phyloP scores from a whole-genome alignment of 192 early-diverging fungal species.

The Coemansia sp. region DNA sequence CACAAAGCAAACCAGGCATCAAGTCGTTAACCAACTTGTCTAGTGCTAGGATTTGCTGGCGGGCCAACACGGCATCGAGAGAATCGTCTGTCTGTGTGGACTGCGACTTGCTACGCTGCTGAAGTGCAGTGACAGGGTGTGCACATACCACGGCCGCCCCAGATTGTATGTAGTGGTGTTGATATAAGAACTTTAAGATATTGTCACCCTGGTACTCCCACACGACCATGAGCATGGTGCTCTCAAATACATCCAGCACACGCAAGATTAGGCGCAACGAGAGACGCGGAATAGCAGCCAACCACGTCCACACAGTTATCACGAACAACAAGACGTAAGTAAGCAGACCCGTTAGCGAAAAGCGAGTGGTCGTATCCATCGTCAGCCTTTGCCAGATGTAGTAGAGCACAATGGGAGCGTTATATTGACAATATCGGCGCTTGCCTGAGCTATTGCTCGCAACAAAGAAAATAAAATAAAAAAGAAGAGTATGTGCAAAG shows the following conservation, averaged over 20 bases:
- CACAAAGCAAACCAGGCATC: constrained; percentile 25
- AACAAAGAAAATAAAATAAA: background rate
- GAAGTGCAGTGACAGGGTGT: background rate
- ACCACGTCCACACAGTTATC: constrained; percentile 24
- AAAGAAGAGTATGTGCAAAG: background rate
- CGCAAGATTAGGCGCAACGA: background rate
- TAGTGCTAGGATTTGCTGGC: constrained; percentile 9
- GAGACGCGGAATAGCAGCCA: constrained; percentile 23
- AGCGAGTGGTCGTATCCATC: background rate
- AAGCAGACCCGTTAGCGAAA: background rate
- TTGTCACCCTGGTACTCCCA: constrained; percentile 47
- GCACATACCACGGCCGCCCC: background rate
- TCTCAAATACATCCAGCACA: constrained; percentile 29
- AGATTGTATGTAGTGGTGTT: constrained; percentile 14
- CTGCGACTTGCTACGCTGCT: background rate
- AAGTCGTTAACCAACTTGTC: constrained; percentile 26
- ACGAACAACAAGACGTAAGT: constrained; percentile 1
- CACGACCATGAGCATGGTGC: constrained; percentile 19
- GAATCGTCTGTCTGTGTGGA: background rate
- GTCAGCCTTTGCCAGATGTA: background rate
- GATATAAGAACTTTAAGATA: constrained; percentile 25
- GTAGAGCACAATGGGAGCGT: background rate
- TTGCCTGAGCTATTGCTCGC: background rate
- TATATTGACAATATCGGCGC: background rate
- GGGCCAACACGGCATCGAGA: background rate